Evolutionary conservation across 2,329 filamentous ascomycete genomes (phyloP), one percentile per base, ranked within the genome.

Genomic region (Tolypocladium paradoxum): DNA sequence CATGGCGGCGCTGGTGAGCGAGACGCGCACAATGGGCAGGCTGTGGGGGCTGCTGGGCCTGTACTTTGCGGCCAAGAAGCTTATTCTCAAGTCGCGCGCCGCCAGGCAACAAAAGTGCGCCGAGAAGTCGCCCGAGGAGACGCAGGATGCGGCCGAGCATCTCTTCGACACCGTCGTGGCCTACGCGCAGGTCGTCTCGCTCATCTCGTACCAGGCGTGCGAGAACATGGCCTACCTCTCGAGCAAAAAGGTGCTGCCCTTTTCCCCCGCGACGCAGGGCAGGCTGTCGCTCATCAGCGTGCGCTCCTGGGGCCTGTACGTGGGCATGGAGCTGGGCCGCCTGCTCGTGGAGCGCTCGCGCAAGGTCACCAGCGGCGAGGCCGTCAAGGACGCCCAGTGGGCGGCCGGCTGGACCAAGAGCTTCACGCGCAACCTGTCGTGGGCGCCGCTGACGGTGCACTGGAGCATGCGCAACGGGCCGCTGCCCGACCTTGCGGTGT

Each of bases 191-290:
- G 80, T 96, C 22, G 58, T 76, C 12, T 76, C 82, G 12, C 87
- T 87, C 67, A 70, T 86, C 11, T 65, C 73, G 11, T 95, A 87
- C 73, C 90, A 96, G 70, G 71, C 81, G 1, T 76, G 92, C 40
- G 93, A 99, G 74, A 96, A 96, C 70, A 77, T 79, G 38, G 87
- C 87, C 18, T 95, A 87, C 72, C 77, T 97, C 37, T 77, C 83
- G 3, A 75, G 76, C 55, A 90, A 90, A 67, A 84, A 85, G 22
- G 79, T 95, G 4, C 65, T 96, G 50, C 75, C 71, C 18, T 76
- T 81, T 70, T 69, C 70, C 6, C 73, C 76, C 16, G 75, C 78
- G 48, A 78, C 77, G 48, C 78, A 87, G 65, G 76, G 68, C 31
- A 75, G 72, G 59, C 83, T 85, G 65, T 85, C 80, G 69, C 67